Conservation (phyloP, 805 yeast species). For the Starmerella sp. region DNA sequence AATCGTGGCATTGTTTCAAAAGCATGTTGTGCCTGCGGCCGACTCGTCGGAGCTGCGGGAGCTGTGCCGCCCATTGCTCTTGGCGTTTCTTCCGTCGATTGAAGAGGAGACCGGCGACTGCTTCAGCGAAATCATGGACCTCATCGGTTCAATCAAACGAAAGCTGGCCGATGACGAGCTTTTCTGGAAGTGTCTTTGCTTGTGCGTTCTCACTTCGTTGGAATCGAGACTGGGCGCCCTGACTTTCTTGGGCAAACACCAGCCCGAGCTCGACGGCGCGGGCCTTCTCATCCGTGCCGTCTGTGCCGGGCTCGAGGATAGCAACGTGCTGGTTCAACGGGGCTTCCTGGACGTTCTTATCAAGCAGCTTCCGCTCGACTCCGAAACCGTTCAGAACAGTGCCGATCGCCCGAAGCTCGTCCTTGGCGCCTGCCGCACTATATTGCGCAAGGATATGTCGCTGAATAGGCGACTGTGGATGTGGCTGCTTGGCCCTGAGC, state of each 20-base stretch:
- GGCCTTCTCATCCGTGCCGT: conserved; percentile 70
- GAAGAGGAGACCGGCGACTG: conserved; percentile 89
- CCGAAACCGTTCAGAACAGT: conserved; percentile 39
- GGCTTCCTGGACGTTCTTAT: conserved; percentile 78
- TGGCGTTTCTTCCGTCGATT: conserved; percentile 72
- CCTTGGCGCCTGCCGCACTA: conserved; percentile 49
- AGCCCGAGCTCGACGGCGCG: conserved; percentile 50
- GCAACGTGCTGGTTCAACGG: conserved; percentile 62
- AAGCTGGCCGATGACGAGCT: conserved; percentile 54
- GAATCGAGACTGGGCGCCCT: conserved; percentile 78
- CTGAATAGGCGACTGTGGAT: conserved; percentile 86
- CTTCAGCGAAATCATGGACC: conserved; percentile 45
- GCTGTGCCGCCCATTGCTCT: conserved; percentile 55
- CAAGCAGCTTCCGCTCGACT: conserved; percentile 53
- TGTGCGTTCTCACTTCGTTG: conserved; percentile 62
- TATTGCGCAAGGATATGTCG: conserved; percentile 82
- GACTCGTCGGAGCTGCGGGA: conserved; percentile 33
- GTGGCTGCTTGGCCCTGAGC: conserved; percentile 81
- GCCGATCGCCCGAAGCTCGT: conserved; percentile 48
- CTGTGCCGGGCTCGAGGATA: conserved; percentile 54
- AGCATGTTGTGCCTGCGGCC: conserved; percentile 40
- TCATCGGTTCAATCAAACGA: conserved; percentile 49
- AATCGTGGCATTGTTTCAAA: conserved; percentile 50
- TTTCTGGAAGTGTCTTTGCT: conserved; percentile 78
- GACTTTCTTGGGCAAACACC: conserved; percentile 45